phyloP scores from a whole-genome alignment of 306 rosid genomes.

The Dalbergia oliveri region DNA sequence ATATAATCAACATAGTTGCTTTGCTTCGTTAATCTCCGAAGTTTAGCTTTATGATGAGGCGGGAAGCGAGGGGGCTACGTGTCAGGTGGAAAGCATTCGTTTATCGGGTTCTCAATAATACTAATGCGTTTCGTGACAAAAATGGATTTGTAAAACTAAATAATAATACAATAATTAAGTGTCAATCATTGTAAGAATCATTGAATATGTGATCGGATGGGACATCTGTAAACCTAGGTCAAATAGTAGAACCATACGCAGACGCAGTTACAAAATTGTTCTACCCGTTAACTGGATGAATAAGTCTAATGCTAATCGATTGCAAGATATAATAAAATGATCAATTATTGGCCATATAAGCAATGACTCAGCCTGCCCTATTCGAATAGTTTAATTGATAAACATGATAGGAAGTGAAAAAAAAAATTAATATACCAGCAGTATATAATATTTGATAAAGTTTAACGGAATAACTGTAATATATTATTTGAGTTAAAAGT shows the following conservation, averaged over 20 bases:
- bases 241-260: not conserved
- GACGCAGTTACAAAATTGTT: not conserved
- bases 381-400: too few relatives aligned
- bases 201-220: not conserved
- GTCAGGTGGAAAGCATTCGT: constrained; percentile 41
- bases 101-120: not conserved
- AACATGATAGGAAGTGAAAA: too few relatives aligned
- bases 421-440: too few relatives aligned
- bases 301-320: not conserved
- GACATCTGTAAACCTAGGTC: not conserved
- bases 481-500: too few relatives aligned
- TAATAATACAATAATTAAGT: not conserved
- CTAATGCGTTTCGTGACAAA: constrained; percentile 32
- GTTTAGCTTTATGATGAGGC: not conserved
- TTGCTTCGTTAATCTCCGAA: not conserved
- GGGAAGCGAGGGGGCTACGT: not conserved
- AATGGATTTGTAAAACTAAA: not conserved
- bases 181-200: constrained; percentile 20
- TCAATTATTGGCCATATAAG: not conserved
- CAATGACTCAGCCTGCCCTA: not conserved
- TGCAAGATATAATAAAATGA: not conserved
- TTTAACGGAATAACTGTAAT: too few relatives aligned
- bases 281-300: not conserved
- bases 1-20: constrained; percentile 1
- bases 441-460: too few relatives aligned